Evolutionary conservation across 139 green algal species (phyloP).

Genomic region (Auxenochlorella pyrenoidosa): DNA sequence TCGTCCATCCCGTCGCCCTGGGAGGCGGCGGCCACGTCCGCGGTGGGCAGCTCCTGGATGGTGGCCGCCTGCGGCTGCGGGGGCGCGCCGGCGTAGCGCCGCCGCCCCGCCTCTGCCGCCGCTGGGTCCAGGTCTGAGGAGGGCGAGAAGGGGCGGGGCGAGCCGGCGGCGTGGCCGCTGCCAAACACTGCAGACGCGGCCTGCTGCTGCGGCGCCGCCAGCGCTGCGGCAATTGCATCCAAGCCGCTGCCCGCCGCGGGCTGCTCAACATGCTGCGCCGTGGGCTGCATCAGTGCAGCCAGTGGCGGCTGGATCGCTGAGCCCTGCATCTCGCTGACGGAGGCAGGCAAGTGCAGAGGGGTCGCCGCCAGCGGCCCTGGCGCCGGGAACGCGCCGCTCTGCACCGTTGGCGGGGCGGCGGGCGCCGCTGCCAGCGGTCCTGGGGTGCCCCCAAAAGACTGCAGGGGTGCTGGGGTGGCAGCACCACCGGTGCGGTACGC

Average conservation of each 20-base stretch:
- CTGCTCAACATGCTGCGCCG: background rate
- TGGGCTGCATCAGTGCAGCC: background rate
- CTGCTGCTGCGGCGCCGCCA: background rate
- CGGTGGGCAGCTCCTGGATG: constrained; percentile 14
- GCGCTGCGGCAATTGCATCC: background rate
- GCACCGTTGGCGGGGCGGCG: background rate
- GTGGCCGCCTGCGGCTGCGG: constrained; percentile 17
- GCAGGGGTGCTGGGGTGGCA: background rate
- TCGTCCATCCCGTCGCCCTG: background rate
- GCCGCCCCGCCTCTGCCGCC: constrained; percentile 5
- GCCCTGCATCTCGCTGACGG: constrained; percentile 14
- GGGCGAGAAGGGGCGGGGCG: background rate
- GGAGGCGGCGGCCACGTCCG: constrained; percentile 1
- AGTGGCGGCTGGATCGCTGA: constrained; percentile 3
- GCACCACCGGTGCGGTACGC: background rate
- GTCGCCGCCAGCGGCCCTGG: background rate
- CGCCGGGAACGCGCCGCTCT: background rate
- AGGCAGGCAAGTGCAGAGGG: background rate
- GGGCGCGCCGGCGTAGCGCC: background rate
- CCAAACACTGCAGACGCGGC: constrained; percentile 4
- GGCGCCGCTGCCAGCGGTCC: background rate
- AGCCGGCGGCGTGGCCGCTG: background rate
- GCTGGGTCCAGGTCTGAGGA: background rate
- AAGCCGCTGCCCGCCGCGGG: background rate
- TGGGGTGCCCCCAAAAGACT: constrained; percentile 9